phyloP scores from a whole-genome alignment of 352 stramenopile species.

The Paralagenidium karlingii region DNA sequence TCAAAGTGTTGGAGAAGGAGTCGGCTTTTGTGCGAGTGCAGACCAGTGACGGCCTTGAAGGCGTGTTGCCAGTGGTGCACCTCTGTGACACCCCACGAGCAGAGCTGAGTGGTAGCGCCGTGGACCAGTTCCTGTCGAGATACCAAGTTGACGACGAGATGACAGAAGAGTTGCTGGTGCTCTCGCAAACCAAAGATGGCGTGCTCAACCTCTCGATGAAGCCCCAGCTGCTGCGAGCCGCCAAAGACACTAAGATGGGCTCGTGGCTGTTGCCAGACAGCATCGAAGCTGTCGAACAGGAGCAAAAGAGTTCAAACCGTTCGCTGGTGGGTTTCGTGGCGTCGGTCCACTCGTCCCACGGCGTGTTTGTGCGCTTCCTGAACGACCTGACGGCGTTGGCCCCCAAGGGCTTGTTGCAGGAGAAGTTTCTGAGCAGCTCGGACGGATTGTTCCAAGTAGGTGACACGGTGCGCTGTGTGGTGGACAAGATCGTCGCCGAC shows the following conservation, averaged over 20 bases:
- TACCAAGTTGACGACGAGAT: conserved; percentile 40
- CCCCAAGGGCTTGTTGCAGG: conserved; percentile 62
- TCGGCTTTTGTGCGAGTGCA: conserved; percentile 54
- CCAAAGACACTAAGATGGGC: conserved; percentile 10
- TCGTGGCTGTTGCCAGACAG: conserved; percentile 27
- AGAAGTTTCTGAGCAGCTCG: conserved; percentile 60
- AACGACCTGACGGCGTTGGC: conserved; percentile 76
- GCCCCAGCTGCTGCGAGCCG: conserved; percentile 54
- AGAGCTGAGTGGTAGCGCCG: no score
- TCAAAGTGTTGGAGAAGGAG: conserved; percentile 62
- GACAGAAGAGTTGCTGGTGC: conserved; percentile 38
- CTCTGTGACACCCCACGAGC: conserved; percentile 78
- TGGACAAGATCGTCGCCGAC: no score
- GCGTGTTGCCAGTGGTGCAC: conserved; percentile 67
- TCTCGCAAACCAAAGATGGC: conserved; percentile 56
- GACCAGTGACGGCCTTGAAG: conserved; percentile 58
- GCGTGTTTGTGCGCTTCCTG: conserved; percentile 82
- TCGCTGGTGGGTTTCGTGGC: conserved; percentile 71
- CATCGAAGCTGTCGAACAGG: conserved; percentile 11
- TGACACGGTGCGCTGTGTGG: conserved; percentile 71
- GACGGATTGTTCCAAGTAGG: conserved; percentile 76
- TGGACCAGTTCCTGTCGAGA: conserved; percentile 50
- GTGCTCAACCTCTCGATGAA: conserved; percentile 72
- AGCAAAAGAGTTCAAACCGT: background rate
- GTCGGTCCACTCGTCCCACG: conserved; percentile 55